These are phyloP conservation scores for Beta macrorhiza DNA, from an alignment of 179 eudicot species.

Conservation along the genomic window DNA sequence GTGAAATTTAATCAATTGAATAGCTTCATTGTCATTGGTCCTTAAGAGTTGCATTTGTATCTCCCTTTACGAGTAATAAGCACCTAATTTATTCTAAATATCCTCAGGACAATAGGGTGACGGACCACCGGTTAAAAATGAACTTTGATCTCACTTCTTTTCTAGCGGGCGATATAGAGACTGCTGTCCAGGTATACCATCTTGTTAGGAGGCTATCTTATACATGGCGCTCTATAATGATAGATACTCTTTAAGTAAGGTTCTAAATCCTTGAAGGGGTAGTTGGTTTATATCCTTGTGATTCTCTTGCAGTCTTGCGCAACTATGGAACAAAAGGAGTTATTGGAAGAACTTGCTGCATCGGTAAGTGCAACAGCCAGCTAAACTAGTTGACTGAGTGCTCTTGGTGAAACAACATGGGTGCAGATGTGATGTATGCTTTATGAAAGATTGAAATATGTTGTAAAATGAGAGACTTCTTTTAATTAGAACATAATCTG, in stretches of 20 bases:
- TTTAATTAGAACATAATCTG: background rate
- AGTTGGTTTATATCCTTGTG: background rate
- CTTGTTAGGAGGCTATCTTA: constrained; percentile 6
- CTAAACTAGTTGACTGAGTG: background rate
- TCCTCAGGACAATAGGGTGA: constrained; percentile 86
- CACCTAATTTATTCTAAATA: background rate
- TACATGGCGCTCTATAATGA: no score
- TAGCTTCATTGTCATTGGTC: background rate
- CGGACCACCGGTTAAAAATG: constrained; percentile 93
- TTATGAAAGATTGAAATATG: background rate
- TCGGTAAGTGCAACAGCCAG: constrained; percentile 44
- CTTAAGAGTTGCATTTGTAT: constrained; percentile 2
- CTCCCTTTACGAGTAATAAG: background rate
- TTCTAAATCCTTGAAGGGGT: background rate
- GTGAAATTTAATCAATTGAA: background rate
- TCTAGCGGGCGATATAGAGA: constrained; percentile 80
- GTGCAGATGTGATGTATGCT: background rate
- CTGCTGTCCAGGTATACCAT: constrained; percentile 73
- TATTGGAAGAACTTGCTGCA: constrained; percentile 79
- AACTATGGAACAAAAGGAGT: constrained; percentile 76
- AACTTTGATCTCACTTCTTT: constrained; percentile 86
- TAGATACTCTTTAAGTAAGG: no score
- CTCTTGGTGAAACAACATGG: background rate
- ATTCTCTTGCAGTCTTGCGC: constrained; percentile 64
- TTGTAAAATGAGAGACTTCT: constrained; percentile 3